These are phyloP conservation scores for Pestalotiopsis sp. DNA, from an alignment of 2,329 filamentous ascomycete species.

Conservation along the genomic window DNA sequence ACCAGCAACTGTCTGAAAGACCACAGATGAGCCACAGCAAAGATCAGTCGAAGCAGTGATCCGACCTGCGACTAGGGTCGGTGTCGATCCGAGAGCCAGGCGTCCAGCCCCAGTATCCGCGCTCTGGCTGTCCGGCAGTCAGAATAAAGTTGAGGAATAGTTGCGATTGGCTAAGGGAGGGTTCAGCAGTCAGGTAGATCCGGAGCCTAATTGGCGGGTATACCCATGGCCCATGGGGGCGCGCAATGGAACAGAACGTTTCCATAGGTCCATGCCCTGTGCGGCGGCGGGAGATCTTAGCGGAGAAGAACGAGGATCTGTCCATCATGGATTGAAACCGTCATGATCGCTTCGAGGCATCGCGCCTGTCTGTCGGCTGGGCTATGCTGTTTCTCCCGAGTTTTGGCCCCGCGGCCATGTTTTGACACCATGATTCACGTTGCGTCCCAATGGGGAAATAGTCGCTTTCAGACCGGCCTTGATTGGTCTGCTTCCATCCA, in stretches of 20 bases:
- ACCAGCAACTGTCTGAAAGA: conserved; percentile 6
- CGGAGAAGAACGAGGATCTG: conserved; percentile 1
- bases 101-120: neutral
- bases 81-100: neutral
- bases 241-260: neutral
- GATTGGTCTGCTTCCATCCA: conserved; percentile 2
- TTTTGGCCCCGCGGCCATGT: conserved; percentile 3
- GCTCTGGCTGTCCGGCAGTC: neutral
- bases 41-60: conserved; percentile 15
- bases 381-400: conserved; percentile 14
- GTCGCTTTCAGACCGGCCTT: neutral
- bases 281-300: conserved; percentile 9
- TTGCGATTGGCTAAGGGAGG: conserved; percentile 11
- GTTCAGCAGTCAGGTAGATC: neutral
- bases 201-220: conserved; percentile 1
- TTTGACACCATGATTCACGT: conserved; percentile 4
- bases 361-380: neutral
- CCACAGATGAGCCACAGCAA: conserved; percentile 1
- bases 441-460: neutral
- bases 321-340: conserved; percentile 4
- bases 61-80: conserved; percentile 3
- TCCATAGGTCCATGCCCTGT: neutral
- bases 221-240: neutral
- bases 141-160: conserved; percentile 6
- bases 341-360: neutral